A percentile compares a stretch with the other conserved stretches of the same genome.
These are phyloP conservation scores for Paramyrothecium roridum DNA, from an alignment of 2,329 filamentous ascomycete genomes.

Conservation along the genomic window DNA sequence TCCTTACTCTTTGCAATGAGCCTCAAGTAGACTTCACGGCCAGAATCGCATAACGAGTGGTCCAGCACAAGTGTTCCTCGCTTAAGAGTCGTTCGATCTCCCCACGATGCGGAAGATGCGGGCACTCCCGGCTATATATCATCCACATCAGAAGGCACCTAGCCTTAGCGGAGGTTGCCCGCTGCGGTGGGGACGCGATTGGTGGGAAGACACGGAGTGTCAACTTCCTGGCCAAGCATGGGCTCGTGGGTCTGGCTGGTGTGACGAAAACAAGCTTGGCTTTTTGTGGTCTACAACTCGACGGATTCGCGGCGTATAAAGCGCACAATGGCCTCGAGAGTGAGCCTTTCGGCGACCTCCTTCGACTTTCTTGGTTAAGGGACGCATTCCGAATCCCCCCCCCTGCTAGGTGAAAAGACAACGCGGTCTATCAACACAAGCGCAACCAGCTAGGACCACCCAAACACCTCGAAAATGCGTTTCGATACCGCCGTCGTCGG, in stretches of 20 bases:
- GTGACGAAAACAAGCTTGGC: too few relatives aligned
- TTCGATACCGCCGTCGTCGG: slow-evolving; percentile 10
- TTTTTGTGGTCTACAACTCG: too few relatives aligned
- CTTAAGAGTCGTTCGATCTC: too few relatives aligned
- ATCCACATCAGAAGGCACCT: neutral
- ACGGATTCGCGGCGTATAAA: too few relatives aligned
- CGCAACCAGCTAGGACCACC: too few relatives aligned
- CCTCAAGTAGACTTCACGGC: neutral
- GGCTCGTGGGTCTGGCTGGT: neutral
- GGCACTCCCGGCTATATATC: neutral
- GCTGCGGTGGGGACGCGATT: neutral
- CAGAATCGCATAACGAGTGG: neutral
- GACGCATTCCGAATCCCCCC: too few relatives aligned
- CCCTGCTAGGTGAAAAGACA: too few relatives aligned
- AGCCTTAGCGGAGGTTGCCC: neutral
- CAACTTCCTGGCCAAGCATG: neutral
- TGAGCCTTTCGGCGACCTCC: too few relatives aligned
- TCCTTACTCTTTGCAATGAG: too few relatives aligned
- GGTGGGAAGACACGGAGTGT: neutral
- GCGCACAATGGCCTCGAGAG: too few relatives aligned
- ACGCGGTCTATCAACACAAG: too few relatives aligned
- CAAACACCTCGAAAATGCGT: neutral
- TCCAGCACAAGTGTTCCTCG: neutral
- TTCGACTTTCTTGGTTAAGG: too few relatives aligned
- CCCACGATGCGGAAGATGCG: neutral